Evolutionary conservation across 768 basidiomycete genomes (phyloP).

Genomic region (Termitomyces sp.): DNA sequence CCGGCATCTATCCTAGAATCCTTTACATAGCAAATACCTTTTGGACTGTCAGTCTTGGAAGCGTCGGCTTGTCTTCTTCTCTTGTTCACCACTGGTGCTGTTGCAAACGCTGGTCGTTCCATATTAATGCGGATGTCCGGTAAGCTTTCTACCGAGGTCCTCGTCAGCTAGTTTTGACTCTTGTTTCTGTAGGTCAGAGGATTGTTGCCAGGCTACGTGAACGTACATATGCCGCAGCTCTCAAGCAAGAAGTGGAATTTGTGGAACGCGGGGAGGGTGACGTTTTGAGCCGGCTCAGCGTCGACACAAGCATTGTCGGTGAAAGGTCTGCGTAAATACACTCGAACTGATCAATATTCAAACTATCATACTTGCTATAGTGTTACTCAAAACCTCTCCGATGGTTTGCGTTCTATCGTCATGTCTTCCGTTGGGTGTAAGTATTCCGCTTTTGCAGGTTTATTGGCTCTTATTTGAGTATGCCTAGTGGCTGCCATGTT

Average conservation of each 20-base stretch:
- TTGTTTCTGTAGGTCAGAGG: conserved; percentile 54
- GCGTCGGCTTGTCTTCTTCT: conserved; percentile 71
- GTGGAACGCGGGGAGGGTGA: conserved; percentile 93
- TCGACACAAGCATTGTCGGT: conserved; percentile 90
- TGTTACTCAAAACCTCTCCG: conserved; percentile 75
- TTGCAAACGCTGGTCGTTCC: conserved; percentile 79
- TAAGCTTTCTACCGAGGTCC: conserved; percentile 22
- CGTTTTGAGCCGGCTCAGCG: conserved; percentile 84
- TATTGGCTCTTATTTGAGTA: background rate
- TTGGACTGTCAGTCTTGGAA: conserved; percentile 73
- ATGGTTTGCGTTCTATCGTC: conserved; percentile 78
- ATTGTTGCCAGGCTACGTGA: conserved; percentile 88
- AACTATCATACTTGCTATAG: conserved; percentile 29
- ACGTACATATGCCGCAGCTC: conserved; percentile 75
- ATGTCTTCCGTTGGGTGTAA: conserved; percentile 92
- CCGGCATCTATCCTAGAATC: background rate
- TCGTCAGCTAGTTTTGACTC: background rate
- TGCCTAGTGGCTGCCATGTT: conserved; percentile 87
- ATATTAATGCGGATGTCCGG: conserved; percentile 85
- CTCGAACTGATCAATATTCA: background rate
- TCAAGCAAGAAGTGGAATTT: conserved; percentile 89
- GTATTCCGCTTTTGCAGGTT: conserved; percentile 21
- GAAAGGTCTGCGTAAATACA: conserved; percentile 55
- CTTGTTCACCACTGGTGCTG: conserved; percentile 83
- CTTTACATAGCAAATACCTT: conserved; percentile 61